Base-by-base conservation (phyloP, 2,329 filamentous ascomycete genomes). In the Tolypocladium amazonense region DNA sequence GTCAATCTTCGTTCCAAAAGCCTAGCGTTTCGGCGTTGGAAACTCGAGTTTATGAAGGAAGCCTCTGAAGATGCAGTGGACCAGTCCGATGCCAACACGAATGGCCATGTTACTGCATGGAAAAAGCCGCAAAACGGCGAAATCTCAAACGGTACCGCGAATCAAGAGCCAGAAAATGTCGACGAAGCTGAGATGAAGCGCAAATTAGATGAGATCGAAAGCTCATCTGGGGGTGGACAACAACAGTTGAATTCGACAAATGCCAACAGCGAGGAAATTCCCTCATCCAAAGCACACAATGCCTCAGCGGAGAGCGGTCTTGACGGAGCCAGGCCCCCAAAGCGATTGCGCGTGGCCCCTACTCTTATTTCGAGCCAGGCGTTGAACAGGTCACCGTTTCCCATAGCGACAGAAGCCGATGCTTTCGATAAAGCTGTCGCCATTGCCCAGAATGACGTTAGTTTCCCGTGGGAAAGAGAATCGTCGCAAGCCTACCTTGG, bases 1-100 rank as follows among this genome's bases (percentile, higher is more conserved):
- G 65, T 76, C 2, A 74, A 79, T 38, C 77, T 92, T 6, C 81
- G 79, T 47, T 66, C 68, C 37, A 73, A 68, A 54, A 89, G 87
- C 57, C 64, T 63, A 1, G 75, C 73, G 41, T 88, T 84, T 60
- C 68, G 65, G 23, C 59, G 58, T 15, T 73, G 72, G 72, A 65
- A 65, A 58, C 2, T 54, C 43, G 57, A 62, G 53, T 38, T 57
- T n/a, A 6, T 6, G 27, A 56, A 39, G 52, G 56, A 56, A 18
- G 50, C 56, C 20, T 45, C 33, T 7, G 50, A 58, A 9, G 41
- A 58, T 14, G 3, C 23, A 4, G 20, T 23, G 30, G 50, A 35
- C 14, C 11, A 30, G 7, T 7, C 55, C 55, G 41, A 25, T 27
- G 9, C 5, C 14, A 11, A 35, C 23, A 4, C 43, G 20, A 5